Percentiles rank a stretch among this genome's conserved stretches.
These are phyloP conservation scores for Porpolomopsis calyptriformis DNA, from an alignment of 768 basidiomycete genomes.

Conservation along the genomic window DNA sequence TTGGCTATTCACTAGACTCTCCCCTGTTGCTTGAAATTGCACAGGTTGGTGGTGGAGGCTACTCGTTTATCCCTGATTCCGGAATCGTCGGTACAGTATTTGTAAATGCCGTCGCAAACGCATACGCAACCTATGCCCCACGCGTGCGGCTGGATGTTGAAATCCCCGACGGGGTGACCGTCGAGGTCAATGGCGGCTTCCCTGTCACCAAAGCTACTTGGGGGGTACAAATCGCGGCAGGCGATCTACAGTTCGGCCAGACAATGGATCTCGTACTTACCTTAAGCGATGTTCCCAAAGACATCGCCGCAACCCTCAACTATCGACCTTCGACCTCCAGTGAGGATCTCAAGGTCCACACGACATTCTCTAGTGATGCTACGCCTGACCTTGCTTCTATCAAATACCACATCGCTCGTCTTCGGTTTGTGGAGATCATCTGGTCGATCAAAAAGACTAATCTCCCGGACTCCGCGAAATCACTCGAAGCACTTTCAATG, in stretches of 20 bases:
- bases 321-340: conserved; percentile 2
- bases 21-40: conserved; percentile 7
- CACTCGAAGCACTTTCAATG: neutral
- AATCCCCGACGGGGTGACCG: conserved; percentile 1
- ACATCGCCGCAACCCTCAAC: conserved; percentile 5
- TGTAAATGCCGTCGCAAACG: conserved; percentile 7
- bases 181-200: conserved; percentile 1
- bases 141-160: conserved; percentile 6
- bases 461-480: neutral
- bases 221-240: conserved; percentile 6
- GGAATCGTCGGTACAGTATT: conserved; percentile 9
- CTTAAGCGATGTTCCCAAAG: neutral
- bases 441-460: neutral
- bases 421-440: conserved; percentile 6
- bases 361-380: neutral
- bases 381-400: conserved; percentile 5
- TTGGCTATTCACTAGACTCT: conserved; percentile 8
- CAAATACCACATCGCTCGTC: conserved; percentile 6
- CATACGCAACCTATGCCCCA: conserved; percentile 6
- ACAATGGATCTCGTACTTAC: conserved; percentile 2
- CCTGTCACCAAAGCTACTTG: conserved; percentile 5
- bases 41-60: conserved; percentile 7
- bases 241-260: conserved; percentile 8
- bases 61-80: conserved; percentile 7
- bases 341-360: conserved; percentile 5